Evolutionary conservation across 1,284 basidiomycete genomes (phyloP), one percentile per base, ranked within the genome.

Genomic region (Singerocomus rubriflavus): DNA sequence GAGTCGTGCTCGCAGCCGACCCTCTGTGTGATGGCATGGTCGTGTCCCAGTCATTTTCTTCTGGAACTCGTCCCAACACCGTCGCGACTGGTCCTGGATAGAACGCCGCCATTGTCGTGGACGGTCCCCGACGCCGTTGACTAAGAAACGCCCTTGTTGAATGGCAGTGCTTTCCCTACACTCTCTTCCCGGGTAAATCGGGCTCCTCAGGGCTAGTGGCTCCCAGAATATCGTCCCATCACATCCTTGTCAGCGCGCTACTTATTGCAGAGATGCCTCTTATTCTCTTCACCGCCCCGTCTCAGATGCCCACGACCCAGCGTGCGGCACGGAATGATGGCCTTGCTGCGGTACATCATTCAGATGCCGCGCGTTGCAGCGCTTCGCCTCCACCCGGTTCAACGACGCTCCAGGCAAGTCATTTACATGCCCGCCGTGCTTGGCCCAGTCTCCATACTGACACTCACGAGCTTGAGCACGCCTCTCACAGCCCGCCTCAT

Each of bases 11-110:
- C 36, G 45, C 43, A 59, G 48, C 57, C 52, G 56, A 62, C 34
- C 79, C 79, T 54, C 79, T 81, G 65, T 85, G 80, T 36, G 74
- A 77, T 48, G 82, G 78, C 21, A 80, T 78, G 52, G 21, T 21
- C 21, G 71, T 66, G 47, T 73, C 63, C 52, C 75, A 72, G 35
- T 68, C 60, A 37, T 37, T 52, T 45, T 69, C 63, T 16, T 65
- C 67, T 4, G 53, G 62, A 12, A 65, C 67, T 35, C 48, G 59
- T 1, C 67, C 57, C 37, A 65, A 27, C 48, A 44, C 48, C 44
- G 59, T 60, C 51, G 64, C 64, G 46, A 69, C 52, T 44, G 67
- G 63, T 16, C 65, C 59, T 10, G 72, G 65, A 59, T 70, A 73
- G 48, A 66, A 57, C 35, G 64, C 56, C 46, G 67, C 63, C 73